Base-by-base conservation (phyloP, 208 protist species). In the Crithidia sp. region DNA sequence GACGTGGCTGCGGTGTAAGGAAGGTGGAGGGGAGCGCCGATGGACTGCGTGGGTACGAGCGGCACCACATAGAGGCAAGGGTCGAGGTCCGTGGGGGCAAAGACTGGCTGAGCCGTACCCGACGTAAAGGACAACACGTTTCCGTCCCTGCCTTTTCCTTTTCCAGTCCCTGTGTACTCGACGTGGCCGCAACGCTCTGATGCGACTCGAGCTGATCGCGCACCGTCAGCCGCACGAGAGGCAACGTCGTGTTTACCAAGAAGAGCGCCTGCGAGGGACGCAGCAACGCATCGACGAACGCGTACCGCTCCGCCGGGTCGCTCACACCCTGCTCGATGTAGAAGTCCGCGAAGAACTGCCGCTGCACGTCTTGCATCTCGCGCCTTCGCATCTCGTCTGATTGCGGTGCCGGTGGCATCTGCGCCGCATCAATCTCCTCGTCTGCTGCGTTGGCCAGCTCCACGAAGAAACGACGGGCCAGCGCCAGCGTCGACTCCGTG, bases 261-360 rank as follows among this genome's bases (percentile, higher is more conserved):
- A 94, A 76, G 36, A 92, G 69, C 7, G 76, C 67, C 56, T 61
- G 61, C 17, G 82, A 75, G 16, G 88, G 88, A 5, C 82, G 79
- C 43, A 89, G 55, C 88, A 91, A 83, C 16, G 79, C 71, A 52
- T 89, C 82, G 28, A 92, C 74, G 69, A 95, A 92, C 4, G 71
- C 74, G 52, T 83, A 83, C 10, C 63, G 67, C 40, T 81, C 65
- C 4, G 69, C 59, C n/a, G 52, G 61, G 2, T 55, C 43, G 1
- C 91, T 65, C 13, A 96, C 37, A 13, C 84, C 82, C 55, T 96
- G 88, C 58, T 86, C 76, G 0, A 79, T 54, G 76, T 96, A 96
- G 70, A 87, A 96, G 59, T 92, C 84, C 10, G 64, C 85, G 47
- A 93, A 96, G 52, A 94, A 96, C 36, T 84, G 76, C 8, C 84